These are phyloP conservation scores for Boletus reticuloceps DNA, from an alignment of 768 basidiomycete species.

Conservation along the genomic window DNA sequence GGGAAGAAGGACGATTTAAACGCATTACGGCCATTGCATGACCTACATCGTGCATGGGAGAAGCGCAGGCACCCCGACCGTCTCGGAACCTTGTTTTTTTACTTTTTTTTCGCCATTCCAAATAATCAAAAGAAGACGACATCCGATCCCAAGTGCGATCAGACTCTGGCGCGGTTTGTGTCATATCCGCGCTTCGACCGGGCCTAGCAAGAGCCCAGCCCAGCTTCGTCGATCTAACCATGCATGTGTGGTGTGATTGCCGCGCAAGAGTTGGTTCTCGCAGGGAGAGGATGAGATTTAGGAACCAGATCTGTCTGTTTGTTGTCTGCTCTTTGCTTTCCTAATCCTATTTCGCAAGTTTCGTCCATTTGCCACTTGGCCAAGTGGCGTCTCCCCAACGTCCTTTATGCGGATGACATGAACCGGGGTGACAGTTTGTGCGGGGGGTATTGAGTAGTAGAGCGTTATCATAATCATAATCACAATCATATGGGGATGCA, in stretches of 20 bases:
- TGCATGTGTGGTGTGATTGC: neutral
- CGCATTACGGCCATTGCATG: slow-evolving; percentile 20
- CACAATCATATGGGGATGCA: too few relatives aligned
- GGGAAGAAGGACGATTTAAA: slow-evolving; percentile 17
- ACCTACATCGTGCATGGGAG: slow-evolving; percentile 12
- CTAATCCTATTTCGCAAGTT: neutral
- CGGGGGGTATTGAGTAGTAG: too few relatives aligned
- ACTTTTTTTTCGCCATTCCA: neutral
- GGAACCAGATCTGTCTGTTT: slow-evolving; percentile 11
- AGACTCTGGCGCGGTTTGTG: neutral
- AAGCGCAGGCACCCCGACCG: slow-evolving; percentile 21
- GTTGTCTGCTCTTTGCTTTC: too few relatives aligned
- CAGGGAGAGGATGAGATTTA: slow-evolving; percentile 9
- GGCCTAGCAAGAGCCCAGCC: too few relatives aligned
- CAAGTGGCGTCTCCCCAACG: neutral
- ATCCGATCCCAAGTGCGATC: slow-evolving; percentile 4
- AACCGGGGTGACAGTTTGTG: neutral
- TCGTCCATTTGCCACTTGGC: neutral
- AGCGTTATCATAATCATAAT: too few relatives aligned
- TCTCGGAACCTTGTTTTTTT: slow-evolving; percentile 29
- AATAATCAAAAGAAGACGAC: too few relatives aligned
- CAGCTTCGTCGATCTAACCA: slow-evolving; percentile 10
- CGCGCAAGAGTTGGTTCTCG: neutral
- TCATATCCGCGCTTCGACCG: neutral
- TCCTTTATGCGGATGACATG: neutral